Evolutionary conservation across 2,329 filamentous ascomycete species (phyloP).

Genomic region (Lecanicillium sp.): DNA sequence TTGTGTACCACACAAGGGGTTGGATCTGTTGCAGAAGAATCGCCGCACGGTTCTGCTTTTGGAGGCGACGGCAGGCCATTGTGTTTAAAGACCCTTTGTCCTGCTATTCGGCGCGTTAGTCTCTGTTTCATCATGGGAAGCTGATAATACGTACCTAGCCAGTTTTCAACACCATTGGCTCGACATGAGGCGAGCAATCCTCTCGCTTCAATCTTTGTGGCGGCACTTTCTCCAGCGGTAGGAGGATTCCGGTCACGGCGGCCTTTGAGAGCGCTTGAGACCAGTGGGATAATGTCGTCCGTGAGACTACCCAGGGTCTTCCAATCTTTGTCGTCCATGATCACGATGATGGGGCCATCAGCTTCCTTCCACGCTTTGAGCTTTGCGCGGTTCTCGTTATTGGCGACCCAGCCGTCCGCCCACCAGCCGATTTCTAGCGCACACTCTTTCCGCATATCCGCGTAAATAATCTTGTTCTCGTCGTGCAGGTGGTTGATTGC

Average conservation of each 20-base stretch:
- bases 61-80: conserved; percentile 23
- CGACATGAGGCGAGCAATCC: conserved; percentile 19
- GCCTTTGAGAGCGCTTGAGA: conserved; percentile 23
- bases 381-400: conserved; percentile 20
- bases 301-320: conserved; percentile 19
- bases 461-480: conserved; percentile 29
- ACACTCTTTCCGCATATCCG: conserved; percentile 16
- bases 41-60: conserved; percentile 7
- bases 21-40: conserved; percentile 1
- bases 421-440: conserved; percentile 25
- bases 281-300: conserved; percentile 20
- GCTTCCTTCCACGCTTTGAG: conserved; percentile 21
- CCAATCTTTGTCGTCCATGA: conserved; percentile 21
- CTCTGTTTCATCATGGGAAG: not conserved
- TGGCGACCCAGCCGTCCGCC: conserved; percentile 27
- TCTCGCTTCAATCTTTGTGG: conserved; percentile 11
- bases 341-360: conserved; percentile 17
- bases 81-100: conserved; percentile 16
- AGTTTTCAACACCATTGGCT: conserved; percentile 21
- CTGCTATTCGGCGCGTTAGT: conserved; percentile 18
- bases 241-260: conserved; percentile 20
- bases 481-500: conserved; percentile 31
- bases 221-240: conserved; percentile 10
- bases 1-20: conserved; percentile 9
- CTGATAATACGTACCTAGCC: conserved; percentile 24